These are phyloP conservation scores for Candida suzukii DNA, from an alignment of 805 yeast genomes.

Conservation along the genomic window DNA sequence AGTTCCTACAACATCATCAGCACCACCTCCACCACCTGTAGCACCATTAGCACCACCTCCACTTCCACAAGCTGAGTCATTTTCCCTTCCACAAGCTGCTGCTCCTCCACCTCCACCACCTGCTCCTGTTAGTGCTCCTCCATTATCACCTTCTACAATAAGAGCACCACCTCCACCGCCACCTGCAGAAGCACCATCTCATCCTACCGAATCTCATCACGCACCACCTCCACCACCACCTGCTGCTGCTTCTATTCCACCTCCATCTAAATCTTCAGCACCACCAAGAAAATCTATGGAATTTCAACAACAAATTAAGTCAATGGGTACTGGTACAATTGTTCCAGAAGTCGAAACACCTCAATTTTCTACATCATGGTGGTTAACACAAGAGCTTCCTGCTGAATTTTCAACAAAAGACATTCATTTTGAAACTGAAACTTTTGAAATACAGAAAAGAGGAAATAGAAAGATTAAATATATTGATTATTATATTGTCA, in stretches of 20 bases:
- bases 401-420: constrained; percentile 38
- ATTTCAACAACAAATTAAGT: background rate
- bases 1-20: constrained; percentile 5
- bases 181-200: constrained; percentile 3
- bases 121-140: constrained; percentile 11
- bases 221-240: background rate
- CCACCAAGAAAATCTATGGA: constrained; percentile 3
- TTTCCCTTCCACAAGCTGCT: constrained; percentile 5
- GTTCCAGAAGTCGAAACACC: background rate
- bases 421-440: constrained; percentile 60
- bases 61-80: constrained; percentile 6
- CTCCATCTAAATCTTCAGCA: constrained; percentile 3
- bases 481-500: constrained; percentile 65
- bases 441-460: constrained; percentile 46
- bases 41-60: constrained; percentile 12
- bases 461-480: constrained; percentile 40
- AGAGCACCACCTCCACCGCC: constrained; percentile 13
- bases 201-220: background rate
- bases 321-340: constrained; percentile 1
- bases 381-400: constrained; percentile 57
- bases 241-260: background rate
- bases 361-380: constrained; percentile 44
- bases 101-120: constrained; percentile 15
- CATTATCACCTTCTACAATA: constrained; percentile 7
- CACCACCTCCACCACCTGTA: constrained; percentile 5